Evolutionary conservation across 2,329 filamentous ascomycete species (phyloP).

Genomic region (Phialemoniopsis sp.): DNA sequence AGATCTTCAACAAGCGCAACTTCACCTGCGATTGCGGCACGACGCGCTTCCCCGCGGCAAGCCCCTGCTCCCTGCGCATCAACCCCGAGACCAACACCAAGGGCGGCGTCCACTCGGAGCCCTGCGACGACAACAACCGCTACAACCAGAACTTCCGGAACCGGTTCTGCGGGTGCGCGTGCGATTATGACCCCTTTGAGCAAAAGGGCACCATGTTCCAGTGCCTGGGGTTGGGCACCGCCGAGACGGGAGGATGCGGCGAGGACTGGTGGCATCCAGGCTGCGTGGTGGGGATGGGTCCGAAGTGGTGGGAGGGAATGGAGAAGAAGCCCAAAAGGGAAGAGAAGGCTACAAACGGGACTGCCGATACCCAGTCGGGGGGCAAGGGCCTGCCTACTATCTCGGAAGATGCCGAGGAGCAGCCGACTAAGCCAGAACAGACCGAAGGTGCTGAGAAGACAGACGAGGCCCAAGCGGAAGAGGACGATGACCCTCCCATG

Average conservation of each 20-base stretch:
- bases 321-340: conserved; percentile 16
- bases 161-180: conserved; percentile 82
- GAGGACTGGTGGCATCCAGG: conserved; percentile 98
- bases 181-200: conserved; percentile 81
- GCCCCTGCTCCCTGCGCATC: conserved; percentile 71
- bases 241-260: conserved; percentile 82
- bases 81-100: conserved; percentile 71
- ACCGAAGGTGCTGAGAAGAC: conserved; percentile 12
- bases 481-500: conserved; percentile 59
- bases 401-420: conserved; percentile 39
- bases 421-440: conserved; percentile 12
- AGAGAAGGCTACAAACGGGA: conserved; percentile 18
- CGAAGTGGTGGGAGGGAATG: conserved; percentile 64
- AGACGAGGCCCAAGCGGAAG: conserved; percentile 24
- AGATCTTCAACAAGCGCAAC: conserved; percentile 92
- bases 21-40: conserved; percentile 97
- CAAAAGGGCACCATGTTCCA: conserved; percentile 99
- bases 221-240: conserved; percentile 78
- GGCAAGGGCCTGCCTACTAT: conserved; percentile 31
- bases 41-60: conserved; percentile 65
- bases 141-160: conserved; percentile 98
- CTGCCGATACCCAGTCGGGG: conserved; percentile 15
- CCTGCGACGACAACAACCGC: conserved; percentile 67
- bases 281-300: conserved; percentile 77
- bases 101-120: conserved; percentile 72